Conservation (phyloP, 768 basidiomycete species). For the Lactarius trivialis region DNA sequence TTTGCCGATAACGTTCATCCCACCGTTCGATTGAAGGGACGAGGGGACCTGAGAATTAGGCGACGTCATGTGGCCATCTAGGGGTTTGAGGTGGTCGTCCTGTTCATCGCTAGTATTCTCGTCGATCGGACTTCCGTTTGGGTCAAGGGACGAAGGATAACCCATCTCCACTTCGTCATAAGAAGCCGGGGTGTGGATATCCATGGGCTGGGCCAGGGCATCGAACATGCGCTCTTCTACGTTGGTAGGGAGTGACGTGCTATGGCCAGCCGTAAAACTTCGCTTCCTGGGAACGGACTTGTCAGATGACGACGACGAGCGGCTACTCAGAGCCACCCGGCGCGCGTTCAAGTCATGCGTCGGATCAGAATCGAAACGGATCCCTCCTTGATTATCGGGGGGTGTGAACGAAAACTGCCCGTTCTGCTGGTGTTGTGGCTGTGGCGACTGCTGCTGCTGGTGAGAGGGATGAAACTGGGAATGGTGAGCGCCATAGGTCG, state of each 20-base stretch:
- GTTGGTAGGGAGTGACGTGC: slow-evolving; percentile 32
- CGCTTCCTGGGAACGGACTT: slow-evolving; percentile 61
- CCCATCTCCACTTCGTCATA: slow-evolving; percentile 60
- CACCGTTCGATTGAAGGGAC: slow-evolving; percentile 23
- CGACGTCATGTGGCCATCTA: slow-evolving; percentile 25
- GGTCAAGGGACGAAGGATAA: slow-evolving; percentile 38
- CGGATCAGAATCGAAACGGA: slow-evolving; percentile 31
- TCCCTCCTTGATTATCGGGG: slow-evolving; percentile 26
- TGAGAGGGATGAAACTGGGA: slow-evolving; percentile 31
- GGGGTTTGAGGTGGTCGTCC: slow-evolving; percentile 32
- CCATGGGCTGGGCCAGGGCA: slow-evolving; percentile 31
- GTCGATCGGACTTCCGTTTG: slow-evolving; percentile 42
- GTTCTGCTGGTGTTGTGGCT: slow-evolving; percentile 29
- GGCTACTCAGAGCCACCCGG: slow-evolving; percentile 35
- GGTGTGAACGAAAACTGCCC: slow-evolving; percentile 47
- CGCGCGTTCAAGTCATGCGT: slow-evolving; percentile 28
- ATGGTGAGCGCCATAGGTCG: slow-evolving; percentile 39
- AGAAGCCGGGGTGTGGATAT: slow-evolving; percentile 28
- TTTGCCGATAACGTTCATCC: slow-evolving; percentile 59
- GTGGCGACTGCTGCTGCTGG: slow-evolving; percentile 14
- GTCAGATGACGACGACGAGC: slow-evolving; percentile 43
- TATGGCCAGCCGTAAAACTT: slow-evolving; percentile 43
- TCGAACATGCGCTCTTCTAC: slow-evolving; percentile 32
- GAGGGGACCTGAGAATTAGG: slow-evolving; percentile 9
- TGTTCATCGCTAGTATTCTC: slow-evolving; percentile 33